A percentile compares a stretch with the other conserved stretches of the same genome.
Evolutionary conservation across 192 early-diverging fungal species (phyloP).

Genomic region (Allomyces javanicus): DNA sequence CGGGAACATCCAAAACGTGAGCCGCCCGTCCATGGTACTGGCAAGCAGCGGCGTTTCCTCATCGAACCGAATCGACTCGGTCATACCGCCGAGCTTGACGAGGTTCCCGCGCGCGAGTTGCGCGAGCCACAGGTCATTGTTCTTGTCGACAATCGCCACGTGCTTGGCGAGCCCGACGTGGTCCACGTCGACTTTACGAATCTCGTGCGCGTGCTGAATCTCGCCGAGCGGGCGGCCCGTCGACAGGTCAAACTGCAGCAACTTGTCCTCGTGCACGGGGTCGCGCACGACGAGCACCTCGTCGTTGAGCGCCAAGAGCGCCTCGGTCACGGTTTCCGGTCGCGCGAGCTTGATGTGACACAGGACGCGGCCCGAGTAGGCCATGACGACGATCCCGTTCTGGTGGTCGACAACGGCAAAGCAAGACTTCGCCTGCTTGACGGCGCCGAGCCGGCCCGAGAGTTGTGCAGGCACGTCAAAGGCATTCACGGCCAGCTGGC

Average conservation of each 20-base stretch:
- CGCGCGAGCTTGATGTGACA: neutral
- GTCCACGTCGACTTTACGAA: neutral
- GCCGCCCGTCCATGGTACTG: slow-evolving; percentile 29
- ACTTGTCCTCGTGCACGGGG: neutral
- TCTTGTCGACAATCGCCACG: slow-evolving; percentile 31
- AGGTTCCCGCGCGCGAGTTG: neutral
- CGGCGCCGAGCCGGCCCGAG: neutral
- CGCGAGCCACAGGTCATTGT: slow-evolving; percentile 31
- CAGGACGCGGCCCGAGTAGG: neutral
- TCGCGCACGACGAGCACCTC: neutral
- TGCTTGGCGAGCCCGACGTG: slow-evolving; percentile 13
- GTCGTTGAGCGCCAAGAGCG: neutral
- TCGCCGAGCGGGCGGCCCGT: neutral
- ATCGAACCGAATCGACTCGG: slow-evolving; percentile 38
- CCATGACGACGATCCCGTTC: neutral
- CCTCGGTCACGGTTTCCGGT: neutral
- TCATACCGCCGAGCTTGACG: slow-evolving; percentile 23
- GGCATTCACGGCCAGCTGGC: neutral
- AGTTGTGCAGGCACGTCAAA: neutral
- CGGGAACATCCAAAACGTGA: slow-evolving; percentile 38
- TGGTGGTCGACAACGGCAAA: neutral
- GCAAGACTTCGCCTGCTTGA: neutral
- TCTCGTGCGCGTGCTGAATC: neutral
- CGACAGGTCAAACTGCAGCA: neutral
- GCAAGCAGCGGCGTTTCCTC: slow-evolving; percentile 23